Percentiles rank a stretch among this genome's conserved stretches.
These are phyloP conservation scores for Entrophospora sp. DNA, from an alignment of 192 early-diverging fungal genomes.

Conservation along the genomic window DNA sequence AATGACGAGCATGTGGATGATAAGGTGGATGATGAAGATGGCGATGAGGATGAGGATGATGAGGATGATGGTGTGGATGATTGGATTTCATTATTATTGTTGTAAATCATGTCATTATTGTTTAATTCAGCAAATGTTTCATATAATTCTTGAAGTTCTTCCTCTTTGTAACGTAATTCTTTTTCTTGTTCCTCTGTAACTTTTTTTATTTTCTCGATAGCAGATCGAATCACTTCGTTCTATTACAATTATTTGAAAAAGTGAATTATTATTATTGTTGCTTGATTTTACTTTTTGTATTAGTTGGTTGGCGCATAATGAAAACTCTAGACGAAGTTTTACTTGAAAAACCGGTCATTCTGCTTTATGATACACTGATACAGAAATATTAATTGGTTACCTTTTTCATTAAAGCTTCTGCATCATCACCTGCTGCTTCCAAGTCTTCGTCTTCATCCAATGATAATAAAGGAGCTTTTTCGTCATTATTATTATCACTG, in stretches of 20 bases:
- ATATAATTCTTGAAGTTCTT: constrained; percentile 10
- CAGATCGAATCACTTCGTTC: neutral
- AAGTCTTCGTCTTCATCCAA: neutral
- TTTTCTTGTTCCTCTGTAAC: constrained; percentile 9
- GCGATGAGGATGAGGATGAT: too few species aligned
- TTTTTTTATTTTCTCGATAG: constrained; percentile 3
- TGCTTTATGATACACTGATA: too few species aligned
- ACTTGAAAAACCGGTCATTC: too few species aligned
- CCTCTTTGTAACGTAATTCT: neutral
- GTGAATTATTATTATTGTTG: neutral
- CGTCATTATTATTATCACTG: too few species aligned
- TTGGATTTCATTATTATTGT: too few species aligned
- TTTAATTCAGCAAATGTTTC: constrained; percentile 10
- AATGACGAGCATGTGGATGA: too few species aligned
- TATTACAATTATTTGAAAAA: neutral
- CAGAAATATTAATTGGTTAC: neutral
- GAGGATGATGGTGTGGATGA: too few species aligned
- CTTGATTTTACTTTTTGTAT: too few species aligned
- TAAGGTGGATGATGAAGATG: too few species aligned
- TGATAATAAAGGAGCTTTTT: too few species aligned
- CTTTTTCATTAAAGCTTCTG: constrained; percentile 3
- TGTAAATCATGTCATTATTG: constrained; percentile 2
- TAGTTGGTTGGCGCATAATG: too few species aligned
- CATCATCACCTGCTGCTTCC: neutral
- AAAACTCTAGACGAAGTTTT: too few species aligned